Base-by-base conservation (phyloP, 2,329 filamentous ascomycete genomes). In the Tolypocladium tropicale region DNA sequence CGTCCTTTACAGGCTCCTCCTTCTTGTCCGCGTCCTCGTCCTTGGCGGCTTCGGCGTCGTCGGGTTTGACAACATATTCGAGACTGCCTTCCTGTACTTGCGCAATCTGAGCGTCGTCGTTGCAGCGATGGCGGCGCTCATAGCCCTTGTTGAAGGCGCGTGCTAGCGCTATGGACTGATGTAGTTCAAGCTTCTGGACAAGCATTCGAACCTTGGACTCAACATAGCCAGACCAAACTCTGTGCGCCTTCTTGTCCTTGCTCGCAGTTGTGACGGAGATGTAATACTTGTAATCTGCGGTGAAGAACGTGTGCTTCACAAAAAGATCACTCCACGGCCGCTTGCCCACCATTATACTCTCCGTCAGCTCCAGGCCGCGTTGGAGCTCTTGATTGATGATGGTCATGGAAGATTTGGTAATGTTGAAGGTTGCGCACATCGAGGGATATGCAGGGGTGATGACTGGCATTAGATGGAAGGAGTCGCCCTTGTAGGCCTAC, bases 401-500 rank as follows among this genome's bases (percentile, higher is more conserved):
- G 7, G 82, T 77, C 76, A 91, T 90, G 2, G 91, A 95, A 1
- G 93, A 97, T 61, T 83, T 78, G 3, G 89, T 92, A 58, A 99
- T 86, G 66, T 96, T 97, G 76, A 95, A 94, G 0, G 94, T 97
- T 2, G 94, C 88, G 70, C 94, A 97, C 92, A 96, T 97, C 53
- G 91, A 95, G 3, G 94, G 94, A 69, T 96, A 97, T 1, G 94
- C 92, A 1, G 94, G 94, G 1, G 94, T 99, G 66, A 99, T 97
- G 71, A 99, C 90, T 32, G 94, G 94, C 94, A 99, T 99, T 54
- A 96, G 77, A 71, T 97, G 93, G 62, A 84, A 89, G 48, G 83
- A 82, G 70, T 97, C 94, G 55, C 83, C 82, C 58, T 84, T 84
- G 70, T 95, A 95, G 33, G 91, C 76, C 80, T 89, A 59, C 34